Conservation (phyloP, 2,329 filamentous ascomycete species). For the Exophiala sideris region DNA sequence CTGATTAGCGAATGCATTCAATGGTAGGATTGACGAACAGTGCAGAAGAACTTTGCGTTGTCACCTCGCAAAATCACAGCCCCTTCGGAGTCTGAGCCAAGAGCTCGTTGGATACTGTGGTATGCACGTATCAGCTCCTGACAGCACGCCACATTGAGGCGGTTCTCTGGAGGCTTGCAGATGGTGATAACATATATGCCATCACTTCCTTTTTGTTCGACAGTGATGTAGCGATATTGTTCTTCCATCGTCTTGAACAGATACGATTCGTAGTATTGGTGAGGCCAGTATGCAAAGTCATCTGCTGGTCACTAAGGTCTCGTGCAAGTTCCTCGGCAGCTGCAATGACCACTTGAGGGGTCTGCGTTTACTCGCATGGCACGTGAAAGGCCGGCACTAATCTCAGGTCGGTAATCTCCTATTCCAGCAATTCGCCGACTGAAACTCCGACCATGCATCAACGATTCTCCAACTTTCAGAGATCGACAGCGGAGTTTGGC, state of each 20-base stretch:
- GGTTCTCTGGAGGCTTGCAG: constrained; percentile 53
- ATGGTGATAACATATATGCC: constrained; percentile 44
- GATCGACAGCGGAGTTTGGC: neutral
- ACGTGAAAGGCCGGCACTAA: neutral
- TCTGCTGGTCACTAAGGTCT: neutral
- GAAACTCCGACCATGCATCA: neutral
- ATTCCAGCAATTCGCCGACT: constrained; percentile 1
- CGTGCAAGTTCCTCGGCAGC: neutral
- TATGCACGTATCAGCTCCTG: constrained; percentile 53
- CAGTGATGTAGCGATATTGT: neutral
- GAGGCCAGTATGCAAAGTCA: neutral
- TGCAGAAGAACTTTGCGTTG: constrained; percentile 37
- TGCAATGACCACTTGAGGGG: neutral
- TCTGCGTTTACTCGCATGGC: neutral
- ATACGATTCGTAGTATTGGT: too few relatives aligned
- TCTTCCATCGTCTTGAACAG: neutral
- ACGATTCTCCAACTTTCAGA: neutral
- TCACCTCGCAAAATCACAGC: constrained; percentile 52
- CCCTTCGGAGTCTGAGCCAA: constrained; percentile 48
- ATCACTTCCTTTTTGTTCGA: neutral
- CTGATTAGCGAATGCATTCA: neutral
- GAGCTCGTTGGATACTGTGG: constrained; percentile 35
- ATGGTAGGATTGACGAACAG: neutral
- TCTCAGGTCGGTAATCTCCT: neutral
- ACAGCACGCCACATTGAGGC: constrained; percentile 48